Base-by-base conservation (phyloP, 345 rosid species). In the Hypericum androsaemum region DNA sequence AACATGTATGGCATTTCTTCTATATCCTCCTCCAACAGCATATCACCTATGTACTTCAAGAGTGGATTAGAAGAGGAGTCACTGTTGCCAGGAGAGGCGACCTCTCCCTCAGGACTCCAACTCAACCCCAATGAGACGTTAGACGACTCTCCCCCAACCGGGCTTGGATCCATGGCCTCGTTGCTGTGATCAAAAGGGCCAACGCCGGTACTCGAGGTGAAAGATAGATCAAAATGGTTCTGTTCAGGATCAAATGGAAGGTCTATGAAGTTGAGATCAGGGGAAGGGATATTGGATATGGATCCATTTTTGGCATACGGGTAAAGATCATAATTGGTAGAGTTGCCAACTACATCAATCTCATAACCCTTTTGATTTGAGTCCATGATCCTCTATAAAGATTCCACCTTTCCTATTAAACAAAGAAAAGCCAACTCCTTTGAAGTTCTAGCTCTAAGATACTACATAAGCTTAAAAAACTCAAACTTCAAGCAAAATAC, bases 1-100 rank as follows among this genome's bases (percentile, higher is more conserved):
- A 50, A 67, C 66, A 62, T 48, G 37, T 37, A 62, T 14, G 63
- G 63, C 41, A 52, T 48, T 13, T 52, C 47, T n/a, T 67, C 60
- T 60, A 67, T 67, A 36, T 67, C 53, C 54, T 62, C 72, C 42
- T 67, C 72, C 67, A 62, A 16, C 17, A 64, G 73, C 64, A 72
- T 63, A 16, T 56, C 59, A 40, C 58, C 64, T 47, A 57, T 68
- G 49, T 58, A 71, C 63, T 56, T 43, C 28, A 63, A 59, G 63
- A 50, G 51, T 38, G 63, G 70, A 43, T 50, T 60, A 15, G 68
- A 63, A 39, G 59, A 66, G 42, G 46, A 63, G 17, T 58, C 67
- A 16, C 65, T 83, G 3, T 37, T 28, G 8, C 51, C 41, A 13
- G 66, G 39, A 37, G 67, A 66, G 28, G 60, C 51, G 50, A 64